Base-by-base conservation (phyloP, 805 yeast genomes). In the Tetrapisispora arboricola region DNA sequence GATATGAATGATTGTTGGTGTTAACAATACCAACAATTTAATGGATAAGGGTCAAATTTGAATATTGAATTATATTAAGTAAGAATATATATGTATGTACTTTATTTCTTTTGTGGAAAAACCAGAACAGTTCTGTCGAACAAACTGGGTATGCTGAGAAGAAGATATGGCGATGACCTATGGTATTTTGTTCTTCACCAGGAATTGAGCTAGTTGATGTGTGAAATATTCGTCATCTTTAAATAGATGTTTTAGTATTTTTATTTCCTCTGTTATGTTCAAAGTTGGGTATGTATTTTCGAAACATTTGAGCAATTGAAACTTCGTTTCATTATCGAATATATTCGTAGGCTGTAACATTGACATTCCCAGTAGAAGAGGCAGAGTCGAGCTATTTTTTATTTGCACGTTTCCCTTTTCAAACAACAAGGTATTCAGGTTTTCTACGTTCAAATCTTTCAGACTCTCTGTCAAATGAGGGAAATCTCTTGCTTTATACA, bases 361-460 rank as follows among this genome's bases (percentile, higher is more conserved):
- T 9, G 52, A 39, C 49, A 58, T 48, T 38, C 53, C 53, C 15
- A 60, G 41, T 13, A 60, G 42, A 12, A 58, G 31, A 1, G 60
- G 48, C 15, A 49, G 37, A 4, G 60, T 49, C 2, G 47, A 38
- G 6, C 36, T 37, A 41, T 60, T 60, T 13, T 38, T 40, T 11
- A 57, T 43, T 6, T 36, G 34, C 2, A 52, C 9, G 18, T 45
- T 48, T 13, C 40, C 42, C n/a, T 42, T 39, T 7, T 27, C 41
- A 27, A 44, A 38, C 19, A 58, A 24, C 6, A 41, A 25, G 3
- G 16, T 13, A 2, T 19, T 3, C 21, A 41, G 9, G 10, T 19
- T 24, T 8, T 21, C 31, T 1, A 42, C 48, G 7, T 38, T 32
- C 11, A 39, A 40, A 3, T 40, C 40, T 13, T 25, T 28, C 32